These are phyloP conservation scores for Auriscalpium microsporum DNA, from an alignment of 768 basidiomycete species.

Conservation along the genomic window DNA sequence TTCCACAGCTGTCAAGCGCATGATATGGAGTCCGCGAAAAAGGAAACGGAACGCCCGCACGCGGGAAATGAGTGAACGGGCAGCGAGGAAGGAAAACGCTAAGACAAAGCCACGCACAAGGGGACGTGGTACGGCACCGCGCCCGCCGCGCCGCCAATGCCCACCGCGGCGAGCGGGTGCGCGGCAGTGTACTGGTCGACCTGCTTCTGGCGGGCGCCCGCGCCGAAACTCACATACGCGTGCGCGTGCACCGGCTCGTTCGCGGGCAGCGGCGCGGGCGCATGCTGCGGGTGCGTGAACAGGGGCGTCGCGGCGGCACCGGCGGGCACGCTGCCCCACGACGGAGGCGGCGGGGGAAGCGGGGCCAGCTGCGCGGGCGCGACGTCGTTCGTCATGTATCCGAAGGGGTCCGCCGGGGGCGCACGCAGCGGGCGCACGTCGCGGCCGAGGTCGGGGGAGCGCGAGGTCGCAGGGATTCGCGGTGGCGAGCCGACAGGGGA, in stretches of 20 bases:
- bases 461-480: conserved; percentile 2
- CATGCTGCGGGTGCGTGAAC: conserved; percentile 24
- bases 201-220: conserved; percentile 79
- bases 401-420: conserved; percentile 18
- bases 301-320: conserved; percentile 4
- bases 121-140: conserved; percentile 75
- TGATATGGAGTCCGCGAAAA: too few relatives aligned
- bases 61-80: too few relatives aligned
- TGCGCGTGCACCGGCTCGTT: conserved; percentile 57
- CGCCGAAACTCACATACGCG: conserved; percentile 80
- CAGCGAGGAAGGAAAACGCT: neutral
- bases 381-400: conserved; percentile 11
- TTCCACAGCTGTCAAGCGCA: too few relatives aligned
- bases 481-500: neutral
- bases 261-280: conserved; percentile 18
- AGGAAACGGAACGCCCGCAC: too few relatives aligned
- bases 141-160: conserved; percentile 39
- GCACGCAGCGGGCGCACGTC: neutral
- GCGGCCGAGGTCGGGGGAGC: neutral
- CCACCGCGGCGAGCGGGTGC: conserved; percentile 54
- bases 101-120: conserved; percentile 3
- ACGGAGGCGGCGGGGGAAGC: neutral
- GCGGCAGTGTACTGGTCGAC: conserved; percentile 69
- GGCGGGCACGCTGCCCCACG: neutral
- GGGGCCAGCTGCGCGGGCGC: neutral